phyloP scores from a whole-genome alignment of 2,329 filamentous ascomycete genomes.

The Exophiala oligosperma region DNA sequence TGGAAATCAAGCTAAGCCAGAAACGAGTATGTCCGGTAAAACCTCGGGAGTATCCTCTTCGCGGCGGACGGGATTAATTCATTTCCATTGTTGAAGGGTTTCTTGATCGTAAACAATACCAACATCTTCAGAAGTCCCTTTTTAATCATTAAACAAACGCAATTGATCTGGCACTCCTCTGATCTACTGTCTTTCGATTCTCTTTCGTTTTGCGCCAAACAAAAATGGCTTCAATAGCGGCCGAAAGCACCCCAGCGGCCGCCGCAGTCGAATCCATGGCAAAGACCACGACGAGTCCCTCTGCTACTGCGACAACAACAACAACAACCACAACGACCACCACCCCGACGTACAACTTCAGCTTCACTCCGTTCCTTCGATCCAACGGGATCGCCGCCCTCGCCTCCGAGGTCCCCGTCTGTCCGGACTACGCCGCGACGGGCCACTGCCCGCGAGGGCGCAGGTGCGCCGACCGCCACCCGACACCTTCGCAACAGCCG shows the following conservation, averaged over 20 bases:
- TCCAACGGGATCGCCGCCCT: constrained; percentile 82
- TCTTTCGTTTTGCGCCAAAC: not conserved
- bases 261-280: not conserved
- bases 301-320: constrained; percentile 4
- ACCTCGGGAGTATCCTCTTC: not conserved
- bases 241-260: constrained; percentile 9
- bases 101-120: not conserved
- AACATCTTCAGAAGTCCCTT: not conserved
- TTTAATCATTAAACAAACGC: not conserved
- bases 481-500: constrained; percentile 46
- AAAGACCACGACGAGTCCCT: constrained; percentile 31
- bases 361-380: constrained; percentile 82
- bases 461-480: constrained; percentile 82
- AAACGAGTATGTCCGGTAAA: not conserved
- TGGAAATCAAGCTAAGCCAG: not conserved
- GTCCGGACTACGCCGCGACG: constrained; percentile 74
- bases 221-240: constrained; percentile 17
- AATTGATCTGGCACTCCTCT: not conserved
- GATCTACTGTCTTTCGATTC: not conserved
- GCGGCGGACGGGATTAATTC: not conserved
- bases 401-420: constrained; percentile 74
- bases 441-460: constrained; percentile 85
- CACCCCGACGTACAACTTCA: constrained; percentile 65
- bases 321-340: constrained; percentile 6
- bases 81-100: not conserved